Evolutionary conservation across 306 rosid species (phyloP).

Genomic region (Oemleria cerasiformis): DNA sequence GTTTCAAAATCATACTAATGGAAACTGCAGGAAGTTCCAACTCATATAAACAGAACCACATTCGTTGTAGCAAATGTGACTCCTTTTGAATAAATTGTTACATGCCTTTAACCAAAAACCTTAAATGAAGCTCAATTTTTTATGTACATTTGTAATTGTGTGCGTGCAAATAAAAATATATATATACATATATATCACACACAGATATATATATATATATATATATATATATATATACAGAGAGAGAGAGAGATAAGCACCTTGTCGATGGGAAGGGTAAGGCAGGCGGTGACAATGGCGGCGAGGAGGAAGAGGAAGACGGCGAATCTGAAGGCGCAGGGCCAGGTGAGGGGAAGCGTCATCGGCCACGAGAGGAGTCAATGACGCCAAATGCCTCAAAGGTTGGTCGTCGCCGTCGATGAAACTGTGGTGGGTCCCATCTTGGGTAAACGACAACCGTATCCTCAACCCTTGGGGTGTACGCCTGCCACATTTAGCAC

Average conservation of each 20-base stretch:
- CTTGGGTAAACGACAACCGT: conserved; percentile 38
- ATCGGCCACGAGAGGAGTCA: conserved; percentile 28
- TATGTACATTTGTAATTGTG: too few relatives aligned
- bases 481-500: conserved; percentile 40
- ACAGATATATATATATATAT: background rate
- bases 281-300: conserved; percentile 43
- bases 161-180: background rate
- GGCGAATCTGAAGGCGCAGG: conserved; percentile 34
- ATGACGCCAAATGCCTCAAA: conserved; percentile 35
- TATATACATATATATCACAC: too few relatives aligned
- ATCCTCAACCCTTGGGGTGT: conserved; percentile 35
- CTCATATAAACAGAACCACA: too few relatives aligned
- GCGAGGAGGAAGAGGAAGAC: conserved; percentile 36
- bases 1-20: too few relatives aligned
- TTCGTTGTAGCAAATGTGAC: too few relatives aligned
- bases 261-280: conserved; percentile 50
- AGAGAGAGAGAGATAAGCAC: conserved; percentile 9
- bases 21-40: too few relatives aligned
- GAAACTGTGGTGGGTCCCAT: conserved; percentile 17
- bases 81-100: too few relatives aligned
- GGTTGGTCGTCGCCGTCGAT: conserved; percentile 31
- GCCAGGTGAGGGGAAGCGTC: conserved; percentile 32
- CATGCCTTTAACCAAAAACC: background rate
- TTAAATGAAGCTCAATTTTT: background rate
- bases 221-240: too few relatives aligned